A percentile compares a stretch with the other conserved stretches of the same genome.
phyloP scores from a whole-genome alignment of 2,329 filamentous ascomycete species.

The Aspergillus sp. region DNA sequence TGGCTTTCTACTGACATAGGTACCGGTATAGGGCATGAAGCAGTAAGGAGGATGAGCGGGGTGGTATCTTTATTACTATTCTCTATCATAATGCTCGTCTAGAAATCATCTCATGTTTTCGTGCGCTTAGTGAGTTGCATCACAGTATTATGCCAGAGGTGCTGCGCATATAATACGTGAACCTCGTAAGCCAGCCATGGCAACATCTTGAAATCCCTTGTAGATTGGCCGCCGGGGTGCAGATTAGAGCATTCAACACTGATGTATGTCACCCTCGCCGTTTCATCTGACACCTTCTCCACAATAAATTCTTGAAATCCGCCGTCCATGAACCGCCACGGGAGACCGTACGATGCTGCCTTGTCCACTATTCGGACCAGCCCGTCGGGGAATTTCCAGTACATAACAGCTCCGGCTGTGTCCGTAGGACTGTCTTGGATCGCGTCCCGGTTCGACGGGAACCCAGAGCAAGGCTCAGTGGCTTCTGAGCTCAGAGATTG shows the following conservation, averaged over 20 bases:
- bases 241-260: constrained; percentile 11
- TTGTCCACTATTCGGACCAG: neutral
- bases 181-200: constrained; percentile 10
- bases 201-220: constrained; percentile 15
- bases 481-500: neutral
- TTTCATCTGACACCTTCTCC: constrained; percentile 12
- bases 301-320: constrained; percentile 17
- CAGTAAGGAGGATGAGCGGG: no score
- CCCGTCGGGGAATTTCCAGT: constrained; percentile 8
- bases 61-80: no score
- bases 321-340: constrained; percentile 18
- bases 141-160: neutral
- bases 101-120: no score
- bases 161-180: constrained; percentile 18
- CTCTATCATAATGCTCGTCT: no score
- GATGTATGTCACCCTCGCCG: constrained; percentile 11
- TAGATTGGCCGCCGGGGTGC: neutral
- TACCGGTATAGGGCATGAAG: no score
- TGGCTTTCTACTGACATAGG: no score
- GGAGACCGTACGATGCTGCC: constrained; percentile 12
- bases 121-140: neutral
- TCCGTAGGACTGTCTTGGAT: neutral
- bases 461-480: neutral
- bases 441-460: neutral
- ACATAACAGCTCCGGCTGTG: neutral